Evolutionary conservation across 352 stramenopile species (phyloP).

Genomic region (Plasmopara halstedii): DNA sequence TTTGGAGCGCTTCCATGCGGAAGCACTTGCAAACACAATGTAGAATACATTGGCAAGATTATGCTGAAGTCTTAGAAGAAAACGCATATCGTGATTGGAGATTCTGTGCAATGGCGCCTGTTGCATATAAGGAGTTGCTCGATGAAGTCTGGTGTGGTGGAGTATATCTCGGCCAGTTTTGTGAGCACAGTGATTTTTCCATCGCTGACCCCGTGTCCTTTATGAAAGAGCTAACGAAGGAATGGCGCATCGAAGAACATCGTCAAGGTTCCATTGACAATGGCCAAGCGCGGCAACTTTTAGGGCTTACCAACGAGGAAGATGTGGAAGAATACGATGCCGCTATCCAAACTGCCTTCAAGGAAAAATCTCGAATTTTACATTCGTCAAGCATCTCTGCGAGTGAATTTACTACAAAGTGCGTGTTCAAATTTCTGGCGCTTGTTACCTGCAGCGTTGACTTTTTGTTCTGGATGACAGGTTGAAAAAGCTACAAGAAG

Average conservation of each 20-base stretch:
- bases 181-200: constrained; percentile 66
- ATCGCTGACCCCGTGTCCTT: constrained; percentile 86
- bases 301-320: constrained; percentile 22
- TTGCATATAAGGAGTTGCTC: constrained; percentile 85
- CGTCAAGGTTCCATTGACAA: constrained; percentile 21
- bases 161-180: constrained; percentile 92
- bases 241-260: constrained; percentile 73
- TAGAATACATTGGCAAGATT: constrained; percentile 89
- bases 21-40: constrained; percentile 84
- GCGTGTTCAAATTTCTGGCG: constrained; percentile 3
- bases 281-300: constrained; percentile 34
- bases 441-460: background rate
- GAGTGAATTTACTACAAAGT: constrained; percentile 38
- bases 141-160: constrained; percentile 92
- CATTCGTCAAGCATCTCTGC: constrained; percentile 17
- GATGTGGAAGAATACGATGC: constrained; percentile 5
- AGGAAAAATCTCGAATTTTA: constrained; percentile 37
- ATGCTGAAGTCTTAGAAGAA: constrained; percentile 81
- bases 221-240: constrained; percentile 64
- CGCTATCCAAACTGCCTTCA: constrained; percentile 48
- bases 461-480: constrained; percentile 9
- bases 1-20: constrained; percentile 93
- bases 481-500: constrained; percentile 42
- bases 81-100: constrained; percentile 84
- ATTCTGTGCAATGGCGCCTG: constrained; percentile 88